phyloP scores from a whole-genome alignment of 345 rosid genomes.

The Gossypium mustelinum region DNA sequence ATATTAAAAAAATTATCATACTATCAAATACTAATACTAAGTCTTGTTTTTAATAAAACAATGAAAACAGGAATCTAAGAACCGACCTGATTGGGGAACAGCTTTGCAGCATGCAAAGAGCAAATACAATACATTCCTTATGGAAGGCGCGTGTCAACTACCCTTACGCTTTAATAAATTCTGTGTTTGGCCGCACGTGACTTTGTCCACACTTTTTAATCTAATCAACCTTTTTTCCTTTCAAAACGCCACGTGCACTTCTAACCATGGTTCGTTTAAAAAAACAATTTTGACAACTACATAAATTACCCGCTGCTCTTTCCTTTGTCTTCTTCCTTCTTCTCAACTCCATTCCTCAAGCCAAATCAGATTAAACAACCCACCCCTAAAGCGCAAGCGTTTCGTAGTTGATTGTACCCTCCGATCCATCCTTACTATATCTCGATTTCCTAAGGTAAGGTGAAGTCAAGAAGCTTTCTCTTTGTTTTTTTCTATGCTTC shows the following conservation, averaged over 20 bases:
- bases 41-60: too few species aligned
- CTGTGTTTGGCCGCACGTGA: constrained; percentile 3
- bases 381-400: neutral
- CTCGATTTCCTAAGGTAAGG: neutral
- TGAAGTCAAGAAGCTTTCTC: neutral
- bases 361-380: neutral
- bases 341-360: neutral
- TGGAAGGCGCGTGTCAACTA: neutral
- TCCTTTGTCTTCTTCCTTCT: neutral
- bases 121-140: neutral
- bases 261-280: constrained; percentile 17
- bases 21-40: too few species aligned
- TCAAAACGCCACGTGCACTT: constrained; percentile 24
- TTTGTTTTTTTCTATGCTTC: too few species aligned
- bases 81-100: neutral
- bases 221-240: neutral
- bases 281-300: neutral
- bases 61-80: neutral
- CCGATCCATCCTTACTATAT: neutral
- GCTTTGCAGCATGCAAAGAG: neutral
- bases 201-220: neutral
- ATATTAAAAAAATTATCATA: too few species aligned
- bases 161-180: neutral
- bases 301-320: constrained; percentile 1
- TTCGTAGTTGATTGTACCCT: neutral